These are phyloP conservation scores for Ophiocordyceps camponoti-saundersi DNA, from an alignment of 2,329 filamentous ascomycete species.

Conservation along the genomic window DNA sequence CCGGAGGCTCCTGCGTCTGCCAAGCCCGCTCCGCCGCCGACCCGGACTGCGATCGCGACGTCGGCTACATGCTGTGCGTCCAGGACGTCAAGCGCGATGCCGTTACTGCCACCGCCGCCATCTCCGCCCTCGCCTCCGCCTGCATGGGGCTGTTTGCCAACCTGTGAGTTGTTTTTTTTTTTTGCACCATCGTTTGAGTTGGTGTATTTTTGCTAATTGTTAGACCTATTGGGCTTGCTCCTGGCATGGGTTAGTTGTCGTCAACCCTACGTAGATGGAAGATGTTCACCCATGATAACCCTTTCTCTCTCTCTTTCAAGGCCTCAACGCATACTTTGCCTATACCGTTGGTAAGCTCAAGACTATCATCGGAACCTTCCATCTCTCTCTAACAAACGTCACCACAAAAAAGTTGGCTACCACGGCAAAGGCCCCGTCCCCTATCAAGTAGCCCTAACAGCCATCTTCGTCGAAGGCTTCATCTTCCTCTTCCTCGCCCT, in stretches of 20 bases:
- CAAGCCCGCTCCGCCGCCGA: constrained; percentile 27
- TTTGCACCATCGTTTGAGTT: too few species aligned
- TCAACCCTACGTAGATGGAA: not conserved
- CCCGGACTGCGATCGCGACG: constrained; percentile 32
- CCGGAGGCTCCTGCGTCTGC: constrained; percentile 64
- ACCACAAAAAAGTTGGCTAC: constrained; percentile 38
- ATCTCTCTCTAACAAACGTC: not conserved
- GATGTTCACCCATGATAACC: not conserved
- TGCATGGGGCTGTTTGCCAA: constrained; percentile 74
- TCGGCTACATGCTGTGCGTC: constrained; percentile 46
- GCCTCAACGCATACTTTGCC: constrained; percentile 75
- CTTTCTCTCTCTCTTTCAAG: constrained; percentile 5
- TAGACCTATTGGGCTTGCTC: constrained; percentile 20
- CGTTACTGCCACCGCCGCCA: constrained; percentile 72
- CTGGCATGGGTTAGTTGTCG: constrained; percentile 21
- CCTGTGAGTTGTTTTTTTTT: constrained; percentile 25
- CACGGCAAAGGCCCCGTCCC: constrained; percentile 59
- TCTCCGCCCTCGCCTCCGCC: constrained; percentile 63
- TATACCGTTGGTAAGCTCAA: constrained; percentile 34
- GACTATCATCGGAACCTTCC: constrained; percentile 7
- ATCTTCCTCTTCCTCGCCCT: constrained; percentile 69
- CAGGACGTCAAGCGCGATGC: constrained; percentile 56
- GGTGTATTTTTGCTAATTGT: not conserved
- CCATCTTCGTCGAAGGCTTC: constrained; percentile 77
- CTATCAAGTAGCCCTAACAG: constrained; percentile 62